phyloP scores from a whole-genome alignment of 1,284 basidiomycete genomes.

The Cutaneotrichosporon mucoides region DNA sequence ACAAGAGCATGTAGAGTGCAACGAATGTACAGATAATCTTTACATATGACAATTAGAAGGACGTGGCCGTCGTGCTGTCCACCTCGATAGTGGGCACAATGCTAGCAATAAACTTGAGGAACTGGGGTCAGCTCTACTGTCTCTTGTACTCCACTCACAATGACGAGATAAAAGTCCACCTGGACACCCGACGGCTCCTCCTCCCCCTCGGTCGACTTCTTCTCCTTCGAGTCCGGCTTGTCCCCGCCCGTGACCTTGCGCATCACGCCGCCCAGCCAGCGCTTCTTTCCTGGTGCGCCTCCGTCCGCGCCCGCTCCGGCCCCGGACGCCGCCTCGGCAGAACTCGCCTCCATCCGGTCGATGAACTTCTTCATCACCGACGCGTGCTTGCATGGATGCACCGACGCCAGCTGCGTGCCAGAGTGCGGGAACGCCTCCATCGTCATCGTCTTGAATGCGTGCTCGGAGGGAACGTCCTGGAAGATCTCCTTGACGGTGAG shows the following conservation, averaged over 20 bases:
- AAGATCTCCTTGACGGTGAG: constrained; percentile 87
- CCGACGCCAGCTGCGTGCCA: constrained; percentile 75
- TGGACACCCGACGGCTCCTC: constrained; percentile 79
- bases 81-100: constrained; percentile 78
- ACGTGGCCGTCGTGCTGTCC: constrained; percentile 25
- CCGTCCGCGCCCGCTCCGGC: constrained; percentile 55
- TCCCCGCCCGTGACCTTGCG: constrained; percentile 63
- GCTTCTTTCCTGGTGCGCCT: constrained; percentile 55
- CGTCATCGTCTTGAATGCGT: constrained; percentile 97
- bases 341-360: constrained; percentile 80
- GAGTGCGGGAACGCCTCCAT: constrained; percentile 97
- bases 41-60: constrained; percentile 11
- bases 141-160: constrained; percentile 47
- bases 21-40: neutral
- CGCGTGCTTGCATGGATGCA: constrained; percentile 98
- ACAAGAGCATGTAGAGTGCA: neutral
- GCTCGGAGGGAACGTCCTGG: constrained; percentile 94
- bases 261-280: constrained; percentile 66
- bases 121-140: constrained; percentile 44
- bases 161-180: constrained; percentile 91
- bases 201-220: constrained; percentile 54
- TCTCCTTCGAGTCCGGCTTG: constrained; percentile 43
- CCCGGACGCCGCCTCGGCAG: no score
- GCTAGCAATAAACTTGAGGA: constrained; percentile 90
- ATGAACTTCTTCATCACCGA: constrained; percentile 99